Base-by-base conservation (phyloP, 257 asterid genomes). In the Oldenlandia corymbosa region DNA sequence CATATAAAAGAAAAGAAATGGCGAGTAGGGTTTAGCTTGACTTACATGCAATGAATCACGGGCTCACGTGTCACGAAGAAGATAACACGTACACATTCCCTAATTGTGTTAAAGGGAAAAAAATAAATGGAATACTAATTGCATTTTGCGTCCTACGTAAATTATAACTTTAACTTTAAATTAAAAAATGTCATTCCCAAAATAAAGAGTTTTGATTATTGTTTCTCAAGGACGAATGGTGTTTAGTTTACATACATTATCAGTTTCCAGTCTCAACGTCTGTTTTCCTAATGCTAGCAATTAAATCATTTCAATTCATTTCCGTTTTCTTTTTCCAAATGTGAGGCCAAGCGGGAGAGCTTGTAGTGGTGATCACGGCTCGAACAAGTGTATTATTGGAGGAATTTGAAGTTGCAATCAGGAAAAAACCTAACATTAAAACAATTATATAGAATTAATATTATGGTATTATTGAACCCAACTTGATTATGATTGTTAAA, bases 31-130 rank as follows among this genome's bases (percentile, higher is more conserved):
- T 20, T 47, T n/a, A 63, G 27, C 31, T 32, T 5, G 24, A 64
- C 39, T 34, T n/a, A n/a, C n/a, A 34, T 31, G 12, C 39, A 64
- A 36, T 32, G 62, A 18, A 48, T 46, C 66, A 60, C 39, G 20
- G 30, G 17, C 57, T 68, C 79, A 73, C 77, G 77, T 71, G 82
- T 13, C 65, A 73, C 23, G 17, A 24, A 47, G 34, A 61, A 28
- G 12, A 43, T 28, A 61, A 9, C 32, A 31, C 37, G 17, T 13
- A 4, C 32, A 27, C 13, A 11, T 36, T 1, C 11, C 28, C 17
- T 24, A n/a, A n/a, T 42, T 10, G 20, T 13, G 20, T 2, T 37
- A 31, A 14, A 34, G 61, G 43, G 5, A 45, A 45, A n/a, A n/a
- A n/a, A n/a, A n/a, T n/a, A n/a, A n/a, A n/a, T n/a, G n/a, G n/a